These are phyloP conservation scores for Volvox carteri DNA, from an alignment of 163 green algal genomes.

Conservation along the genomic window DNA sequence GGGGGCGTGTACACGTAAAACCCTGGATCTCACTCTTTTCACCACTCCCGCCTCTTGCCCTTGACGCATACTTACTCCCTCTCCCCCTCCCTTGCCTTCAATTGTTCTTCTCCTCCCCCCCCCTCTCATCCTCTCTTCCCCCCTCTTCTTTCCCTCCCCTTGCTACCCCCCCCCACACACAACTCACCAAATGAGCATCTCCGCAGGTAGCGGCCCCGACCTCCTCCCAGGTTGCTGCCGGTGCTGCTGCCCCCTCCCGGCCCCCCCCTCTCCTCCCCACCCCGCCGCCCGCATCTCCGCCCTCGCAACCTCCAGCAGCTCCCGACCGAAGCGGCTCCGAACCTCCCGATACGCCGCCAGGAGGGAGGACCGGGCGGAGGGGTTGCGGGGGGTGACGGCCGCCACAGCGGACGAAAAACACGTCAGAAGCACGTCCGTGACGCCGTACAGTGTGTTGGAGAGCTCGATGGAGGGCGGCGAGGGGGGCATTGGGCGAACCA, in stretches of 20 bases:
- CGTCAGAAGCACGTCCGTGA: slow-evolving; percentile 60
- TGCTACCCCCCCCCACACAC: neutral
- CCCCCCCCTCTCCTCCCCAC: neutral
- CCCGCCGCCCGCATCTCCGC: slow-evolving; percentile 38
- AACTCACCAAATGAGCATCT: slow-evolving; percentile 32
- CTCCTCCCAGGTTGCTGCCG: no score
- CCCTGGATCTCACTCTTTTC: no score
- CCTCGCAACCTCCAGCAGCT: slow-evolving; percentile 54
- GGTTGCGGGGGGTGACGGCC: neutral
- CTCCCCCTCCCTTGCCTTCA: no score
- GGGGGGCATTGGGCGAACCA: slow-evolving; percentile 18
- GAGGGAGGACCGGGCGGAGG: neutral
- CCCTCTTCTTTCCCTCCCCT: neutral
- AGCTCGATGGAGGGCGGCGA: slow-evolving; percentile 34
- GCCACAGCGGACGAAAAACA: slow-evolving; percentile 41
- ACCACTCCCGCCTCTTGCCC: no score
- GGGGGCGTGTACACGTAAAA: no score
- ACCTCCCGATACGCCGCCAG: slow-evolving; percentile 45
- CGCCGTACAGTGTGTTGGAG: slow-evolving; percentile 46
- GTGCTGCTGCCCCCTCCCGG: neutral
- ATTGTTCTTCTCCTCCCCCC: neutral
- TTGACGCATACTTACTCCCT: no score
- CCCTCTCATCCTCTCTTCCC: no score
- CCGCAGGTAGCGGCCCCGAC: slow-evolving; percentile 13
- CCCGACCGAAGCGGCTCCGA: neutral